Percentiles rank a stretch among this genome's conserved stretches.
Evolutionary conservation across 495 filamentous ascomycete species (phyloP).

Genomic region (Cryomyces minteri): DNA sequence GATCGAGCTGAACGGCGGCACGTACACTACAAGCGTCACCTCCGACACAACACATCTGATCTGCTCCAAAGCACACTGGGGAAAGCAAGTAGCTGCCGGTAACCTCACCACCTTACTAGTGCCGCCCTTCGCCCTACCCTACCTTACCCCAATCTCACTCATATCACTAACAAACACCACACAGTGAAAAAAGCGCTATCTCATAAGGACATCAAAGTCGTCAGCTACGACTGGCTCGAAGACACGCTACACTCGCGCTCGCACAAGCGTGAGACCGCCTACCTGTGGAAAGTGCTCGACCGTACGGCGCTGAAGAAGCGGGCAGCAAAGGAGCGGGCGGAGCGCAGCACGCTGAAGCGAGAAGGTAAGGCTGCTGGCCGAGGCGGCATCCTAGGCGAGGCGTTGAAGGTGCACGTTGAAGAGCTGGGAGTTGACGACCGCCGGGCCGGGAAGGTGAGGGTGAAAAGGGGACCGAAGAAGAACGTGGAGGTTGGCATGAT

Average conservation of each 20-base stretch:
- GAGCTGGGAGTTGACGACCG: no score
- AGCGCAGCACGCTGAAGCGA: constrained; percentile 2
- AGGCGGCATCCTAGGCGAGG: background rate
- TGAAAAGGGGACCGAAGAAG: no score
- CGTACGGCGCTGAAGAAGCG: no score
- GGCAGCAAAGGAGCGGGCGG: constrained; percentile 8
- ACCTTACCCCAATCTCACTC: background rate
- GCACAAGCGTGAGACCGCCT: constrained; percentile 25
- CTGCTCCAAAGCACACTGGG: constrained; percentile 31
- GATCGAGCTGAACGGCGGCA: constrained; percentile 34
- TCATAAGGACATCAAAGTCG: constrained; percentile 28
- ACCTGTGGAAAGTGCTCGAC: constrained; percentile 20
- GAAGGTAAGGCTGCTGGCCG: constrained; percentile 6
- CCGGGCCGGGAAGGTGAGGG: no score
- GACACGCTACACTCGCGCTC: constrained; percentile 25
- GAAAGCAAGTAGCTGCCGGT: constrained; percentile 27
- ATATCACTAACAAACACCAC: background rate
- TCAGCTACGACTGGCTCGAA: constrained; percentile 44
- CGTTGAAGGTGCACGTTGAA: background rate
- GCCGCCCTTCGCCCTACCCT: background rate
- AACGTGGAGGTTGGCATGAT: no score
- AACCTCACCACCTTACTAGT: constrained; percentile 5
- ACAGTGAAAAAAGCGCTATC: constrained; percentile 26
- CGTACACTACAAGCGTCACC: constrained; percentile 21
- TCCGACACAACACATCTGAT: constrained; percentile 38